These are phyloP conservation scores for Zea mays DNA, from an alignment of 176 grass and related monocot genomes.

Conservation along the genomic window Zm-B73-REFERENCE-NAM-5.0 NC_050100.1:221128501-221129000, in stretches of 20 bases:
- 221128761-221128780: neutral
- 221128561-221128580: neutral
- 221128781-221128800: conserved; percentile 33
- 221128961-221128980: conserved; percentile 33
- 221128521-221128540: no score
- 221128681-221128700: neutral
- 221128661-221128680: neutral
- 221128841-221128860: conserved; percentile 10
- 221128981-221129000: conserved; percentile 33
- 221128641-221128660: no score
- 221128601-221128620: neutral
- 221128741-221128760: neutral
- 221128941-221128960: conserved; percentile 51
- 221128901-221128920: conserved; percentile 7
- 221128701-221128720: conserved; percentile 1
- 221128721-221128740: neutral
- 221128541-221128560: no score
- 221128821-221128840: conserved; percentile 24
- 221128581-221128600: no score
- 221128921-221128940: conserved; percentile 28
- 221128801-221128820: conserved; percentile 40
- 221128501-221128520: neutral
- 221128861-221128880: neutral
- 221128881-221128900: conserved; percentile 11
- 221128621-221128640: no score